These are phyloP conservation scores for Melocanna baccifera DNA, from an alignment of 176 grass and related monocot species.

Conservation along the genomic window DNA sequence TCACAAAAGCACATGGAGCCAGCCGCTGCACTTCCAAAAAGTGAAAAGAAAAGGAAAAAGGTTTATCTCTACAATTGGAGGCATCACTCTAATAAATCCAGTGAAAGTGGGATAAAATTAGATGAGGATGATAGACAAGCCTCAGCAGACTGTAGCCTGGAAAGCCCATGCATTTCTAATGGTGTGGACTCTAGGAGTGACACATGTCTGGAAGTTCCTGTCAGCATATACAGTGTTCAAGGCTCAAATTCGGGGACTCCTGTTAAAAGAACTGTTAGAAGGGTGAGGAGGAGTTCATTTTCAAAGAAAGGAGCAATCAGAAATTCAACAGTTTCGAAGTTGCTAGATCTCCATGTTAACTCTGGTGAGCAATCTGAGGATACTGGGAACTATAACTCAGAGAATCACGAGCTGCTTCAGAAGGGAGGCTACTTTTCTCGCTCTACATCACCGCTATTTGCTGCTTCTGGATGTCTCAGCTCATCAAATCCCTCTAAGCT, in stretches of 20 bases:
- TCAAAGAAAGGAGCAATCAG: constrained; percentile 56
- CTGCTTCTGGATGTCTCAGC: constrained; percentile 77
- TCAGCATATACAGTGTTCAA: constrained; percentile 59
- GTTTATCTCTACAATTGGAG: constrained; percentile 98
- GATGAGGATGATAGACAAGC: constrained; percentile 50
- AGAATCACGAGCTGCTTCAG: constrained; percentile 51
- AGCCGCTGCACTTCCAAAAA: constrained; percentile 37
- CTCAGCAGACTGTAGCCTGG: constrained; percentile 54
- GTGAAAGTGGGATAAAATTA: constrained; percentile 64
- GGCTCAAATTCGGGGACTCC: constrained; percentile 61
- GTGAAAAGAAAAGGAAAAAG: constrained; percentile 73
- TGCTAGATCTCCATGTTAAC: constrained; percentile 61
- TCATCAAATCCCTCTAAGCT: constrained; percentile 75
- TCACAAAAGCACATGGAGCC: constrained; percentile 30
- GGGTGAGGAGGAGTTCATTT: constrained; percentile 61
- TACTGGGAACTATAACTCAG: constrained; percentile 57
- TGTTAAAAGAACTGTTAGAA: constrained; percentile 68
- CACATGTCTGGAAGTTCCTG: constrained; percentile 57
- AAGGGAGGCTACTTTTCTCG: constrained; percentile 56
- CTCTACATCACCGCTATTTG: constrained; percentile 72
- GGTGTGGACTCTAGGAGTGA: constrained; percentile 67
- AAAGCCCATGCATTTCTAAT: constrained; percentile 55
- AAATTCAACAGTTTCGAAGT: constrained; percentile 47
- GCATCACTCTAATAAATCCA: constrained; percentile 74
- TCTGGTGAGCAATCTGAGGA: constrained; percentile 81